phyloP scores from a whole-genome alignment of 2,329 filamentous ascomycete species.

The Hypoxylon sp. region DNA sequence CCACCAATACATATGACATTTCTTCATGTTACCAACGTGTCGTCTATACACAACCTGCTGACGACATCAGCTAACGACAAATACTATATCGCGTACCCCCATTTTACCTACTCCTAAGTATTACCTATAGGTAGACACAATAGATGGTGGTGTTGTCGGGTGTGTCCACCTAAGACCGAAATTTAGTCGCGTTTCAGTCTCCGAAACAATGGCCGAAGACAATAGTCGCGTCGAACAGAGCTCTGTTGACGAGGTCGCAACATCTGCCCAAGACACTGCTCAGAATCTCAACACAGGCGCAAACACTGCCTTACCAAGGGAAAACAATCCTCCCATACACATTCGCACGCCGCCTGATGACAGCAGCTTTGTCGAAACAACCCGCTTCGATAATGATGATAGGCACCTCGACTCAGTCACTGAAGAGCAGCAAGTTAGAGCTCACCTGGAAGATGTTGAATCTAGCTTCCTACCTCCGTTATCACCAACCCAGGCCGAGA shows the following conservation, averaged over 20 bases:
- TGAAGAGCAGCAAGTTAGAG: conserved; percentile 66
- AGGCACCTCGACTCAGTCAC: conserved; percentile 65
- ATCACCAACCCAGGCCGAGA: conserved; percentile 67
- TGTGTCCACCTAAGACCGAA: conserved; percentile 8
- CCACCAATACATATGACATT: conserved; percentile 42
- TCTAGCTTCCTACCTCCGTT: conserved; percentile 74
- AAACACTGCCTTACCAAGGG: conserved; percentile 28
- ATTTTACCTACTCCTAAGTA: conserved; percentile 43
- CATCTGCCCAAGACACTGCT: conserved; percentile 2
- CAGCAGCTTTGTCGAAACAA: conserved; percentile 53
- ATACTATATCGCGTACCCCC: conserved; percentile 37
- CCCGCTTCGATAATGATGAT: conserved; percentile 52
- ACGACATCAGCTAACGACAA: conserved; percentile 30
- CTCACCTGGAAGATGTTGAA: conserved; percentile 74
- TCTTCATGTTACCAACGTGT: conserved; percentile 24
- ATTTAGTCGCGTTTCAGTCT: conserved; percentile 21
- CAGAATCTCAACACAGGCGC: not conserved
- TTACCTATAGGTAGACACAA: not conserved
- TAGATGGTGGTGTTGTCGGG: conserved; percentile 22
- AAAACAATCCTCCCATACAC: conserved; percentile 27
- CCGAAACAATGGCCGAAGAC: conserved; percentile 42
- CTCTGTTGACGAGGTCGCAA: conserved; percentile 4
- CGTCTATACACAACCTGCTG: conserved; percentile 19
- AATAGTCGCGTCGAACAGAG: conserved; percentile 35
- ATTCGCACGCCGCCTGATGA: conserved; percentile 45